Percentiles rank a stretch among this genome's conserved stretches.
Evolutionary conservation across 306 rosid genomes (phyloP).

Genomic region (Chamaecrista fasciculata): DNA sequence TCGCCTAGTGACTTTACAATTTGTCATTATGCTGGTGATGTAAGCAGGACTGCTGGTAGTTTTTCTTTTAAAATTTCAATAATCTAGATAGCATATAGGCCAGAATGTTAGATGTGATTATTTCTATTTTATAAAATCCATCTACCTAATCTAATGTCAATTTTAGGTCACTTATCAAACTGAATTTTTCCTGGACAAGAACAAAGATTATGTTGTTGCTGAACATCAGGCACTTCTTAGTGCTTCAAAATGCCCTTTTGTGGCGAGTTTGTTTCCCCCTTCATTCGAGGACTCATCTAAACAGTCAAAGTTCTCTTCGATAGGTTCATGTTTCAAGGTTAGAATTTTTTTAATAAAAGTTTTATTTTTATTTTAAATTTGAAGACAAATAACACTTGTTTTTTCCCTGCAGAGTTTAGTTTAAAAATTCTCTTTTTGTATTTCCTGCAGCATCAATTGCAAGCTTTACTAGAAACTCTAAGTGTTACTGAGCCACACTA

Average conservation of each 20-base stretch:
- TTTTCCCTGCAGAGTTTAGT: conserved; percentile 28
- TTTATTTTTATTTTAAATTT: neutral
- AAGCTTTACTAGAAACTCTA: conserved; percentile 73
- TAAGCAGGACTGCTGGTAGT: conserved; percentile 38
- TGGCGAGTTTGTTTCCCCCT: conserved; percentile 60
- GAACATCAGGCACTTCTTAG: conserved; percentile 76
- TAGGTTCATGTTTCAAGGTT: conserved; percentile 89
- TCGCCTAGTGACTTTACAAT: conserved; percentile 77
- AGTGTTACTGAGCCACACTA: conserved; percentile 86
- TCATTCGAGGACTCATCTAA: conserved; percentile 73
- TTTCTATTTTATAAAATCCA: conserved; percentile 6
- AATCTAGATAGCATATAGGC: conserved; percentile 18
- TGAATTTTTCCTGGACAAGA: conserved; percentile 82
- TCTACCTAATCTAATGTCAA: conserved; percentile 25
- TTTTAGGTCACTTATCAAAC: conserved; percentile 88
- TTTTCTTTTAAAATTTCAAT: neutral
- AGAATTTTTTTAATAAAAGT: neutral
- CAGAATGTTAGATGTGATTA: neutral
- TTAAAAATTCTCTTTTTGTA: conserved; percentile 18
- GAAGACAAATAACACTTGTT: neutral
- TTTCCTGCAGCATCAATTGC: conserved; percentile 83
- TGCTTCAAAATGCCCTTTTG: conserved; percentile 73
- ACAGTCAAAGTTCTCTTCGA: conserved; percentile 79
- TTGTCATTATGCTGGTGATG: conserved; percentile 91
- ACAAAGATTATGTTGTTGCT: conserved; percentile 89